Percentiles rank a stretch among this genome's conserved stretches.
These are phyloP conservation scores for Tetracladium setigerum DNA, from an alignment of 495 filamentous ascomycete species.

Conservation along the genomic window DNA sequence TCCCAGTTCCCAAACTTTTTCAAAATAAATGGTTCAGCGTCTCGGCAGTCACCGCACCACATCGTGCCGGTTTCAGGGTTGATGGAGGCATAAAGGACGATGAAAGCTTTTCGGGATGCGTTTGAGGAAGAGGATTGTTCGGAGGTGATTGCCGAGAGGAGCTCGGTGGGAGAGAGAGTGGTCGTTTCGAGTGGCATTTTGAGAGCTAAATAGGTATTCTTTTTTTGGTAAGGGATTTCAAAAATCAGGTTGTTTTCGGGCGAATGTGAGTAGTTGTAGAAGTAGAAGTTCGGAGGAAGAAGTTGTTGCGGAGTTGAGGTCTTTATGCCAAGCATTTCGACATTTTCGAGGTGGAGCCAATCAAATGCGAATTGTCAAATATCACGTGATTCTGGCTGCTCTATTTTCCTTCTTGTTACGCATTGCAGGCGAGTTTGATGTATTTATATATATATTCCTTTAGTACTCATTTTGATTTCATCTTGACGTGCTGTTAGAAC, in stretches of 20 bases:
- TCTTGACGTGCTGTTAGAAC: no score
- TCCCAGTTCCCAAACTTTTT: conserved; percentile 5
- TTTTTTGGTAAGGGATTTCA: background rate
- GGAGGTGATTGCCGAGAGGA: background rate
- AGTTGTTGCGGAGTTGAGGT: conserved; percentile 1
- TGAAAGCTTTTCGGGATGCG: background rate
- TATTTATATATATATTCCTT: no score
- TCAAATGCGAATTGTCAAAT: no score
- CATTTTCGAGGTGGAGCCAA: no score
- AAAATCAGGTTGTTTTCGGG: no score
- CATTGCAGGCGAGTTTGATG: no score
- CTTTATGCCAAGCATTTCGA: background rate
- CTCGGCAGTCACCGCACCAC: conserved; percentile 14
- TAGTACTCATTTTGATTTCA: no score
- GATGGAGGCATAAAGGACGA: conserved; percentile 9
- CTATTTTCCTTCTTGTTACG: no score
- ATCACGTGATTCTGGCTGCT: no score
- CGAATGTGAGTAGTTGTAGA: no score
- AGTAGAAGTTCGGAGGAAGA: background rate
- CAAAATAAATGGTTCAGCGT: conserved; percentile 10
- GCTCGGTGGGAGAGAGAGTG: background rate
- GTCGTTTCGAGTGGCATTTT: conserved; percentile 9
- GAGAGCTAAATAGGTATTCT: background rate
- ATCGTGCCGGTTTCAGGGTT: background rate
- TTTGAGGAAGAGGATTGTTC: background rate